Conservation (phyloP, 345 rosid genomes). For the Citrus mangshanensis region DNA sequence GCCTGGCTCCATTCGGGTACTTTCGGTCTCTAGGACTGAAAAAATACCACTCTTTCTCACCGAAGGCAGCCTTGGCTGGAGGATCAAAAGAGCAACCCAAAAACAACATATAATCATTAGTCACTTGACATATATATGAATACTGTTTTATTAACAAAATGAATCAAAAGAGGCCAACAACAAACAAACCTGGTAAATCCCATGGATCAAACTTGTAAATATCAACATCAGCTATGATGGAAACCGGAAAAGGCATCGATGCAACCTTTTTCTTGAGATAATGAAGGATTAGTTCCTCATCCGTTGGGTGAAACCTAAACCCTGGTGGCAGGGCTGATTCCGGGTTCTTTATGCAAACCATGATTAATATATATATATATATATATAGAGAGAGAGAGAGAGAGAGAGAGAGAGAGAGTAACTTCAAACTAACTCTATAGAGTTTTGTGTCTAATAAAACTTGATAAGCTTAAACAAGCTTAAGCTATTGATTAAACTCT, state of each 20-base stretch:
- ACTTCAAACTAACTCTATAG: not conserved
- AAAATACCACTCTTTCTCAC: slow-evolving; percentile 99
- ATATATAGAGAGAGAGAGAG: too few relatives aligned
- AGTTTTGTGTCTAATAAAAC: not conserved
- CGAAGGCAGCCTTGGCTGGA: slow-evolving; percentile 69
- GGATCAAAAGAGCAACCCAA: not conserved
- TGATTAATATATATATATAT: slow-evolving; percentile 5
- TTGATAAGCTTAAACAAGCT: not conserved
- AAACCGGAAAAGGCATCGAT: slow-evolving; percentile 62
- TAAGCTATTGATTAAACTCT: too few relatives aligned
- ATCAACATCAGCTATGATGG: slow-evolving; percentile 90
- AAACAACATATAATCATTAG: not conserved
- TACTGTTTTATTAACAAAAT: not conserved
- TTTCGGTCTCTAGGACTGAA: slow-evolving; percentile 96
- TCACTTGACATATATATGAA: not conserved
- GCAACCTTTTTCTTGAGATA: slow-evolving; percentile 67
- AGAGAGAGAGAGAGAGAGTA: too few relatives aligned
- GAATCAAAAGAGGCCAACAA: not conserved
- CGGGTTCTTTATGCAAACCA: slow-evolving; percentile 61
- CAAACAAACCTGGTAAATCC: slow-evolving; percentile 71
- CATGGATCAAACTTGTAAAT: slow-evolving; percentile 96
- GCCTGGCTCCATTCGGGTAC: slow-evolving; percentile 96
- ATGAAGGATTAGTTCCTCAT: slow-evolving; percentile 93
- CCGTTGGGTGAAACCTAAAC: slow-evolving; percentile 96
- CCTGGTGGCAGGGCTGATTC: slow-evolving; percentile 87